phyloP scores from a whole-genome alignment of 352 stramenopile genomes.

The Pythium sukuiense region DNA sequence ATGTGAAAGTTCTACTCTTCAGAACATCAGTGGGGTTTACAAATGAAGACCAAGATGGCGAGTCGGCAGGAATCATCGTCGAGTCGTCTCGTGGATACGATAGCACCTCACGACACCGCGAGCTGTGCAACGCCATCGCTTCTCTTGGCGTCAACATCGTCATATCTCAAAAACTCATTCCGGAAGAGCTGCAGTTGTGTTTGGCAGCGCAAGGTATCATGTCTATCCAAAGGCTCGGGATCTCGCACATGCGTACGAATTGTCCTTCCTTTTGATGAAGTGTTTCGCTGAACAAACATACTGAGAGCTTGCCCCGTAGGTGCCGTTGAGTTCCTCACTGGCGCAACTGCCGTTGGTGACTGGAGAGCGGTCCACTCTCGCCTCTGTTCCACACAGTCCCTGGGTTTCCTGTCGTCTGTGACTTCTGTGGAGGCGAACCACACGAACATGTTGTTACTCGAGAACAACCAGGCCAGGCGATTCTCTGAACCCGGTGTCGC shows the following conservation, averaged over 20 bases:
- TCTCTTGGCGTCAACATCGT: slow-evolving; percentile 39
- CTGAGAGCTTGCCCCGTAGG: slow-evolving; percentile 23
- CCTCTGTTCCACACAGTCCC: slow-evolving; percentile 12
- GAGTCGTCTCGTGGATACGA: neutral
- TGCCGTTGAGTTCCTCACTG: slow-evolving; percentile 50
- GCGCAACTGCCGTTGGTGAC: slow-evolving; percentile 44
- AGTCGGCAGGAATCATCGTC: neutral
- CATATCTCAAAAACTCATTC: slow-evolving; percentile 60
- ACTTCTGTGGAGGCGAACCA: slow-evolving; percentile 33
- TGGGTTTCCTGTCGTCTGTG: slow-evolving; percentile 49
- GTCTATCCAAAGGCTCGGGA: slow-evolving; percentile 47
- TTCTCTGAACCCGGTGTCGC: neutral
- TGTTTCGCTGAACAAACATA: neutral
- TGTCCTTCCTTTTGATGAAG: neutral
- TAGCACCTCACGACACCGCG: neutral
- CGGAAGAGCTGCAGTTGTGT: slow-evolving; percentile 43
- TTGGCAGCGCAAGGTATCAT: slow-evolving; percentile 42
- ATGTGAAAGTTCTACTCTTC: slow-evolving; percentile 49
- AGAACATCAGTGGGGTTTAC: slow-evolving; percentile 56
- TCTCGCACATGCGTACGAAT: slow-evolving; percentile 51
- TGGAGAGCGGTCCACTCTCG: slow-evolving; percentile 33
- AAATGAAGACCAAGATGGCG: slow-evolving; percentile 12
- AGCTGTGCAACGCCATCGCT: slow-evolving; percentile 33
- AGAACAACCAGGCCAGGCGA: neutral
- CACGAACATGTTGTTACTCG: slow-evolving; percentile 36